Conservation (phyloP, 352 stramenopile genomes). For the Phytopythium oedochilum region DNA sequence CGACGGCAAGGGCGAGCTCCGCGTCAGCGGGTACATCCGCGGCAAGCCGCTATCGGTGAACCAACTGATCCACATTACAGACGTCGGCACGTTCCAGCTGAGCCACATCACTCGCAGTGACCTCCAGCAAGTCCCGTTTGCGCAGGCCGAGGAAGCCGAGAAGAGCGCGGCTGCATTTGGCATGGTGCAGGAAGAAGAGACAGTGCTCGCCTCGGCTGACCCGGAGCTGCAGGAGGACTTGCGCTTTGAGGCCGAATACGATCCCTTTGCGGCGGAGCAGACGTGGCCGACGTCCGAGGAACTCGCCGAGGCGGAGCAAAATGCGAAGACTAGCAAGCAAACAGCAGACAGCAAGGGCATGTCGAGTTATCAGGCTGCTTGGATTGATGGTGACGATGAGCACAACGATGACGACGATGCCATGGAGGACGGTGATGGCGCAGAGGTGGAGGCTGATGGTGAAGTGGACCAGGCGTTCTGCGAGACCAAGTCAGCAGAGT, state of each 20-base stretch:
- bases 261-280: slow-evolving; percentile 96
- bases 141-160: slow-evolving; percentile 25
- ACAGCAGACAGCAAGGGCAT: slow-evolving; percentile 45
- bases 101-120: slow-evolving; percentile 55
- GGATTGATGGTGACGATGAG: slow-evolving; percentile 82
- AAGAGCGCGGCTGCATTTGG: slow-evolving; percentile 15
- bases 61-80: slow-evolving; percentile 95
- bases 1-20: slow-evolving; percentile 55
- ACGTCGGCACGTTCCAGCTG: slow-evolving; percentile 93
- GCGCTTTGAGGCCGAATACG: slow-evolving; percentile 87
- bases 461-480: slow-evolving; percentile 81
- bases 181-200: slow-evolving; percentile 21
- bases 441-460: slow-evolving; percentile 37
- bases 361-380: slow-evolving; percentile 95
- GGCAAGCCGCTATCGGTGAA: slow-evolving; percentile 94
- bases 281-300: slow-evolving; percentile 97
- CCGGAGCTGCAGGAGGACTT: slow-evolving; percentile 71
- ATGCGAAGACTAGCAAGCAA: slow-evolving; percentile 61
- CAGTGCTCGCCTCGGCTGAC: slow-evolving; percentile 66
- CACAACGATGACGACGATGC: slow-evolving; percentile 30
- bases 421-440: slow-evolving; percentile 63
- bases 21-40: slow-evolving; percentile 94
- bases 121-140: slow-evolving; percentile 38
- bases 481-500: slow-evolving; percentile 42
- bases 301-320: slow-evolving; percentile 81